Evolutionary conservation across 192 early-diverging fungal species (phyloP).

Genomic region (Entrophospora sp.): DNA sequence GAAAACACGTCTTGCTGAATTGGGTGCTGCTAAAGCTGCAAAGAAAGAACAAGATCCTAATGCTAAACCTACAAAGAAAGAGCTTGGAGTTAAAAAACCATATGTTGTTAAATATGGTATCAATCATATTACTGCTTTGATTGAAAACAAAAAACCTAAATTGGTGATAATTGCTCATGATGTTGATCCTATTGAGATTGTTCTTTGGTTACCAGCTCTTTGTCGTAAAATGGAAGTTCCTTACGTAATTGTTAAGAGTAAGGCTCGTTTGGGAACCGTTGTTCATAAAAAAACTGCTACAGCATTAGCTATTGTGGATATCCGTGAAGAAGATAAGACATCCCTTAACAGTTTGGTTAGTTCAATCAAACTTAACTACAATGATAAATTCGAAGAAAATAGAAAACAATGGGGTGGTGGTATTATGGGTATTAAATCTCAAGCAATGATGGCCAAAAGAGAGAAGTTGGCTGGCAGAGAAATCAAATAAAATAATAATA

Average conservation of each 20-base stretch:
- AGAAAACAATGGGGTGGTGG: conserved; percentile 97
- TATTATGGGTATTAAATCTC: conserved; percentile 91
- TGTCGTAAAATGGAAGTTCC: conserved; percentile 99
- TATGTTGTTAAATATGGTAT: conserved; percentile 98
- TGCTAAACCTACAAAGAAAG: too few species aligned
- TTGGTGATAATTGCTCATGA: conserved; percentile 99
- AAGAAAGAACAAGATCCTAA: conserved; percentile 76
- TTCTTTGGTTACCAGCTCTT: conserved; percentile 97
- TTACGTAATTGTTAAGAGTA: conserved; percentile 99
- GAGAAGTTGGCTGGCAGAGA: conserved; percentile 15
- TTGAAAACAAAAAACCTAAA: conserved; percentile 99
- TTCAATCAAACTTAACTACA: conserved; percentile 92
- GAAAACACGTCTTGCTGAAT: conserved; percentile 79
- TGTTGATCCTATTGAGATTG: conserved; percentile 99
- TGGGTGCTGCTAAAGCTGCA: conserved; percentile 84
- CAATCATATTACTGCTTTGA: conserved; percentile 97
- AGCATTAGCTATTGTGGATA: conserved; percentile 88
- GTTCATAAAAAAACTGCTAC: conserved; percentile 99
- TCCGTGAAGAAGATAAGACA: conserved; percentile 92
- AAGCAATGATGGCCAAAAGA: conserved; percentile 71
- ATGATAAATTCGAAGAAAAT: conserved; percentile 87
- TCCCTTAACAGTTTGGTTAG: conserved; percentile 78
- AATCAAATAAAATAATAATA: too few species aligned
- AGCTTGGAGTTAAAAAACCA: too few species aligned
- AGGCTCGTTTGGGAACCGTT: conserved; percentile 95